phyloP scores from a whole-genome alignment of 2,329 filamentous ascomycete genomes.

The Fusarium pseudocircinatum region DNA sequence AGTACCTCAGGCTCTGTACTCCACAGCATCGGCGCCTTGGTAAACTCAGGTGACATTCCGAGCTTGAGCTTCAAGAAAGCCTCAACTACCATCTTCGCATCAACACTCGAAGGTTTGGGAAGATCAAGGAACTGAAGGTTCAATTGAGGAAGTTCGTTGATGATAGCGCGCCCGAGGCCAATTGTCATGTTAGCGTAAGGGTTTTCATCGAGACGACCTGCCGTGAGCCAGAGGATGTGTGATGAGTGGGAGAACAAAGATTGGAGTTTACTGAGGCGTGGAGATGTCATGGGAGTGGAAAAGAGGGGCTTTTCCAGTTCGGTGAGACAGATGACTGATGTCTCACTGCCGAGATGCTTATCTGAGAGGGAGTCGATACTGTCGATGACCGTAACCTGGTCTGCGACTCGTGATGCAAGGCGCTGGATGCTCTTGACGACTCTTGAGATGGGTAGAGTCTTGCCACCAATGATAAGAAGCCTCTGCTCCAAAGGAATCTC shows the following conservation, averaged over 20 bases:
- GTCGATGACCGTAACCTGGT: background rate
- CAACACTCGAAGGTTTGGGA: background rate
- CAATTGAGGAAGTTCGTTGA: background rate
- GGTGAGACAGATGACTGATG: background rate
- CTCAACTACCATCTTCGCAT: background rate
- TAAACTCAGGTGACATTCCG: background rate
- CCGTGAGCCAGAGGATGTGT: background rate
- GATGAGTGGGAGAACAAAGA: background rate
- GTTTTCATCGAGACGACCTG: background rate
- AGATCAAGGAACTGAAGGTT: background rate
- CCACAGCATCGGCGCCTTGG: background rate
- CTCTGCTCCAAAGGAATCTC: background rate
- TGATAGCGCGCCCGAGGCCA: background rate
- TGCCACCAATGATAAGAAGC: background rate
- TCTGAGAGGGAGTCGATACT: background rate
- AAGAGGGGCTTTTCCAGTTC: background rate
- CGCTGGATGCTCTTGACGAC: background rate
- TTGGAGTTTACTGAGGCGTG: background rate
- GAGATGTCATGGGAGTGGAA: background rate
- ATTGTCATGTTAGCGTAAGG: background rate
- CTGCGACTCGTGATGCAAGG: background rate
- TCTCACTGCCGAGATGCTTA: background rate
- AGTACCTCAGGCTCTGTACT: background rate
- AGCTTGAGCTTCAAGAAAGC: slow-evolving; percentile 1
- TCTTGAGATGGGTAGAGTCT: background rate